A percentile compares a stretch with the other conserved stretches of the same genome.
Evolutionary conservation across 75 land plant genomes (phyloP).

Genomic region (Chamaecyparis obtusa): DNA sequence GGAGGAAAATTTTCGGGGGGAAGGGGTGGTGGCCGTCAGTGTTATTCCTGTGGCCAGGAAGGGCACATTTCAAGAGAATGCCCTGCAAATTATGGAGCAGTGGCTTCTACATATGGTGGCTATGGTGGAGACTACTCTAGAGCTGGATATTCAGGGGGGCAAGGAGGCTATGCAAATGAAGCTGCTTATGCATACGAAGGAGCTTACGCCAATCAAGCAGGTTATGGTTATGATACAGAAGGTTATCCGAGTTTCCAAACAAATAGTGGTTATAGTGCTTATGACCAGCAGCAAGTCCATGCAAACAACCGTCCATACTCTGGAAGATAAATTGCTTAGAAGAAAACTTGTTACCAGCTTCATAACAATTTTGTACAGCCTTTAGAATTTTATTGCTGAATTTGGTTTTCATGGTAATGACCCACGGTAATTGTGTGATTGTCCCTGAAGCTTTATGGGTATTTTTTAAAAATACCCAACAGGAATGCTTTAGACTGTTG

Average conservation of each 20-base stretch:
- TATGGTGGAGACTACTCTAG: conserved; percentile 18
- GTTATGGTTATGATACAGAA: background rate
- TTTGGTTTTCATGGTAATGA: background rate
- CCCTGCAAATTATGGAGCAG: conserved; percentile 20
- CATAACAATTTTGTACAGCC: background rate
- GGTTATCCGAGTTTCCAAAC: background rate
- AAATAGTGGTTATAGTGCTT: background rate
- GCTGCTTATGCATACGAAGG: background rate
- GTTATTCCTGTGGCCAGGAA: conserved; percentile 39
- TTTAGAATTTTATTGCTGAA: background rate
- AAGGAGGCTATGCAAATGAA: background rate
- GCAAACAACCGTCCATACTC: background rate
- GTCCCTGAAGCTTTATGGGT: background rate
- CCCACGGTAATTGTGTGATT: background rate
- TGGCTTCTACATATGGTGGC: conserved; percentile 21
- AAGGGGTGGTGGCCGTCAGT: conserved; percentile 26
- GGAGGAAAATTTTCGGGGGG: conserved; percentile 18
- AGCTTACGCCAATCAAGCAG: background rate
- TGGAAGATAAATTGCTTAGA: background rate
- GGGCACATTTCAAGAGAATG: conserved; percentile 38
- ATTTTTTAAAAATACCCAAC: background rate
- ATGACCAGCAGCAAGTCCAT: background rate
- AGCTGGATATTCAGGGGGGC: background rate
- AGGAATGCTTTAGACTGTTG: background rate
- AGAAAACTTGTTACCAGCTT: background rate